Base-by-base conservation (phyloP, 257 asterid genomes). In the Nicotiana tomentosiformis region DNA sequence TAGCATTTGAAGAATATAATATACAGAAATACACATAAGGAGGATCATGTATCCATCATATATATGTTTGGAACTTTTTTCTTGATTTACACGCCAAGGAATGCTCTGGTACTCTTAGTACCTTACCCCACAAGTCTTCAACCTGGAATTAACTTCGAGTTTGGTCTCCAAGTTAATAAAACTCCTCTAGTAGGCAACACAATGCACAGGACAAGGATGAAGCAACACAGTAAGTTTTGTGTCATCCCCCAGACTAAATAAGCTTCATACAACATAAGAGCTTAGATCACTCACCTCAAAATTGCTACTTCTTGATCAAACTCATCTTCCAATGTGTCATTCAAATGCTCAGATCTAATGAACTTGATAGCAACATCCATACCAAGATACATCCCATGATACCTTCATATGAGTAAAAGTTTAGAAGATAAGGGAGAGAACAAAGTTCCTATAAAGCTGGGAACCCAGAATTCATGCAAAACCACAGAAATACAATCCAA, bases 331-430 rank as follows among this genome's bases (percentile, higher is more conserved):
- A 86, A 82, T 78, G 92, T 87, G 87, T 83, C 90, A 83, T 89
- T 92, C 91, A 93, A 88, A 88, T 91, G 93, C 90, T 95, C 97
- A 10, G 99, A 89, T 85, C 82, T 87, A 55, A 93, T 94, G 87
- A 95, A 87, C 90, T 95, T 94, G 84, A 94, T 85, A 82, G 99
- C 99, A 89, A 95, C 98, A 85, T 90, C 89, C 82, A 87, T 88
- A 87, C 93, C 97, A 66, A 83, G 90, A 88, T 95, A 92, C 84
- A 83, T 86, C 77, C 98, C 99, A 62, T 82, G 96, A 89, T 93
- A 91, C 95, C 99, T 95, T 78, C 83, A 84, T 84, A 86, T 60
- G 51, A 80, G 66, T 80, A 80, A 84, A 60, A 81, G 58, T 61
- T n/a, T 39, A 82, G 81, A 62, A 69, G 53, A 66, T 57, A 64